Base-by-base conservation (phyloP, 2,329 filamentous ascomycete genomes). In the Fusarium sp. region DNA sequence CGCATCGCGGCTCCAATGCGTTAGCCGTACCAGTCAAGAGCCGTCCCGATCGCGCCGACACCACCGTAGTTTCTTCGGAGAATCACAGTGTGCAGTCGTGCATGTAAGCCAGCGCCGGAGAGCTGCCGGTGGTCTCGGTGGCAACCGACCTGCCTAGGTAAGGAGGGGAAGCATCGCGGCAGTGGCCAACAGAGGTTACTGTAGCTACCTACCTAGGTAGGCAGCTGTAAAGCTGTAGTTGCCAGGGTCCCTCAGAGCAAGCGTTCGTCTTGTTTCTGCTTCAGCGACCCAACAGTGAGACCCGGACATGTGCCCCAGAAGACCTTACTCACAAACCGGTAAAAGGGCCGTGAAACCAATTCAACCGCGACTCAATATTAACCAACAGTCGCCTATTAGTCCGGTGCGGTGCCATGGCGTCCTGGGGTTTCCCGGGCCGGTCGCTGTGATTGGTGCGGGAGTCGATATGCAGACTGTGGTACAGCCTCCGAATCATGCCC, bases 361-460 rank as follows among this genome's bases (percentile, higher is more conserved):
- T 67, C 59, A 71, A 70, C 63, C 62, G 64, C 67, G 57, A 67
- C 63, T 66, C 62, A 65, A 68, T 59, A 57, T 68, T 59, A 66
- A 69, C 63, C 58, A 68, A 51, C 58, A 72, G 51, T 50, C 64
- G 64, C 57, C 57, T 70, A 71, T 61, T 65, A 68, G 67, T 61
- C 65, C 61, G 68, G 61, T 62, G 54, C 60, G 60, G 64, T 73
- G 67, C 69, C 62, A 72, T 75, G 63, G 70, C 65, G 72, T 49
- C 70, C 70, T 62, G 63, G 56, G 62, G 60, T 59, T 54, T 20
- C 58, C 69, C 36, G 58, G 27, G 57, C 65, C 54, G 46, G 58
- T 63, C 53, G 31, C 53, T 58, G 62, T 76, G 75, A 76, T 76
- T 76, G 75, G 75, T 33, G 75, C 75, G 75, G 75, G 75, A 76